phyloP scores from a whole-genome alignment of 805 yeast species.

The Metschnikowia baotianmanensis region DNA sequence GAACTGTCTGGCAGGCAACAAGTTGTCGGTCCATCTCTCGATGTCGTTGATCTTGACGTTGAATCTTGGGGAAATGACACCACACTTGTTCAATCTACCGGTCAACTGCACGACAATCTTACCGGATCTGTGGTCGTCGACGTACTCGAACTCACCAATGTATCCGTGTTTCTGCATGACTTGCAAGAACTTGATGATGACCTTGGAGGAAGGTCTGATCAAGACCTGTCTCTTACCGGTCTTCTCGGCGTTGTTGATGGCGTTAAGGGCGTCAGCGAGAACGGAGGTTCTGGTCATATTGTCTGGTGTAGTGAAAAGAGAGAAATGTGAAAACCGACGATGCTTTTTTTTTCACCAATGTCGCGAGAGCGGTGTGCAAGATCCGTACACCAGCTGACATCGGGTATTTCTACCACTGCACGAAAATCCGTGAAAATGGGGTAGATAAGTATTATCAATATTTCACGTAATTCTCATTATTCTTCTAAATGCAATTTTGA shows the following conservation, averaged over 20 bases:
- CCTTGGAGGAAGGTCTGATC: constrained; percentile 38
- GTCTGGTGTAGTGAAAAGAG: constrained; percentile 2
- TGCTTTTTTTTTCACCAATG: constrained; percentile 7
- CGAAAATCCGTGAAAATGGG: neutral
- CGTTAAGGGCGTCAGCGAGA: constrained; percentile 36
- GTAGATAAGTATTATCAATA: too few relatives aligned
- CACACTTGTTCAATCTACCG: constrained; percentile 69
- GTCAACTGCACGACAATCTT: constrained; percentile 36
- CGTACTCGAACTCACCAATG: constrained; percentile 37
- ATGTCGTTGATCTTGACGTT: constrained; percentile 93
- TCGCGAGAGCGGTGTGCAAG: constrained; percentile 2
- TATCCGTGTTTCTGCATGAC: constrained; percentile 37
- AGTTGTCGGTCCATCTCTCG: constrained; percentile 98
- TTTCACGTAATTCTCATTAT: neutral
- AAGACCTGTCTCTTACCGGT: constrained; percentile 38
- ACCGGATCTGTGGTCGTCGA: constrained; percentile 37
- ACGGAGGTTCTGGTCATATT: constrained; percentile 35
- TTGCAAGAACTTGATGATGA: constrained; percentile 31
- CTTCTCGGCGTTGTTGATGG: constrained; percentile 38
- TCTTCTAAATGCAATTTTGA: too few relatives aligned
- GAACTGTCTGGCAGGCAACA: constrained; percentile 98
- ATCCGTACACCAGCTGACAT: constrained; percentile 13
- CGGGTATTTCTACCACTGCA: constrained; percentile 3
- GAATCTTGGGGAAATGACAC: constrained; percentile 98
- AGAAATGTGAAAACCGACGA: neutral